These are phyloP conservation scores for Talaromyces trachyspermus DNA, from an alignment of 495 filamentous ascomycete species.

Conservation along the genomic window DNA sequence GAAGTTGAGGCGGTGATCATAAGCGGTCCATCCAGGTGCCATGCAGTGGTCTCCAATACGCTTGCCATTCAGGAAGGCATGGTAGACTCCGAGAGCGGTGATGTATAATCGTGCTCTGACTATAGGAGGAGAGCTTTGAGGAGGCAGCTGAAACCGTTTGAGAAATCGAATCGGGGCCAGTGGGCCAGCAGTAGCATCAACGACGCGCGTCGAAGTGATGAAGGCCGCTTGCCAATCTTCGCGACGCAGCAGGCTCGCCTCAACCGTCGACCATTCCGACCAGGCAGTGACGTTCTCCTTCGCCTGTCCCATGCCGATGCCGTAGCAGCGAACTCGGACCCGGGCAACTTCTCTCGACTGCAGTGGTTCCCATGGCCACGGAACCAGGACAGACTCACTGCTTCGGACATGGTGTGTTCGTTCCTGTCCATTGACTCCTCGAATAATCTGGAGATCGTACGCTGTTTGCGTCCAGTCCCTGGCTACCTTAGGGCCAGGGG, in stretches of 20 bases:
- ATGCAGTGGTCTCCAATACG: conserved; percentile 38
- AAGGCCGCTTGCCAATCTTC: conserved; percentile 9
- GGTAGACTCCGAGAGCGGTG: conserved; percentile 44
- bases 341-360: conserved; percentile 1
- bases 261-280: conserved; percentile 12
- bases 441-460: conserved; percentile 10
- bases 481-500: neutral
- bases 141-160: conserved; percentile 18
- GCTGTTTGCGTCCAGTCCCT: conserved; percentile 9
- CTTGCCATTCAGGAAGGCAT: conserved; percentile 41
- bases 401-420: neutral
- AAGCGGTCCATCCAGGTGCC: conserved; percentile 49
- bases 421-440: neutral
- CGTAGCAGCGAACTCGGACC: conserved; percentile 7
- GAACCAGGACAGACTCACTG: conserved; percentile 6
- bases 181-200: conserved; percentile 10
- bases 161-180: conserved; percentile 23
- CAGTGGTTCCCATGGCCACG: conserved; percentile 9
- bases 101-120: conserved; percentile 40
- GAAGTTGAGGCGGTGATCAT: conserved; percentile 42
- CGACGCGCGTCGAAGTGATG: conserved; percentile 1
- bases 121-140: neutral
- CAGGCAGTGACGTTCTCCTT: neutral
- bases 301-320: no score
- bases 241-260: conserved; percentile 7